Base-by-base conservation (phyloP, 176 grass and related monocot genomes). In the Paspalum vaginatum region DNA sequence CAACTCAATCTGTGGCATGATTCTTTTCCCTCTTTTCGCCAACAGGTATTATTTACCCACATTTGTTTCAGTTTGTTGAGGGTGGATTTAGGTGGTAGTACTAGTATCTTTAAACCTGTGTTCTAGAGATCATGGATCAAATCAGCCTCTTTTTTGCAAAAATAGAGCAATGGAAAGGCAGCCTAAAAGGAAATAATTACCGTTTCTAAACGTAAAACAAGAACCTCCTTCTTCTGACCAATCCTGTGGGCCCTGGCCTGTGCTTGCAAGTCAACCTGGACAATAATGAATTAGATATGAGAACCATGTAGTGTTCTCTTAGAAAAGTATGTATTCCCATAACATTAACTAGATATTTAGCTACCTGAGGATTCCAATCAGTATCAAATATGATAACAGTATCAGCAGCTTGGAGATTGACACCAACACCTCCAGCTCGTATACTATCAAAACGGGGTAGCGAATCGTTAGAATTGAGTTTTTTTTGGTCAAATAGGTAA, bases 281-380 rank as follows among this genome's bases (percentile, higher is more conserved):
- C 15, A 62, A 68, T 9, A 78, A 74, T 48, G 41, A 83, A 72
- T 43, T 18, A 77, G 25, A 49, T 76, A 86, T 58, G 38, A 53
- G 53, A 2, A 44, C 8, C 44, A 61, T 74, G n/a, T 41, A 58
- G 8, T 55, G 46, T 38, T 45, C 5, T 72, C n/a, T 65, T 61
- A n/a, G 37, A 26, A 40, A 18, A 55, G 37, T 7, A 27, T 46
- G 68, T 39, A 70, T 70, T 72, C 42, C 40, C 41, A 79, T n/a
- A 81, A 81, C 78, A 75, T 54, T 45, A 80, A 55, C 11, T 52
- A 5, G 39, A 80, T 68, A 74, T 83, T 78, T 32, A 84, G 22
- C 87, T 93, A 87, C 96, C 96, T 99, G 96, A 82, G 96, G 96
- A 71, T 99, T 99, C 96, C 96, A 99, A 75, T 99, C 96, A n/a